Conservation (phyloP, 495 filamentous ascomycete species). For the Venustampulla echinocandica region DNA sequence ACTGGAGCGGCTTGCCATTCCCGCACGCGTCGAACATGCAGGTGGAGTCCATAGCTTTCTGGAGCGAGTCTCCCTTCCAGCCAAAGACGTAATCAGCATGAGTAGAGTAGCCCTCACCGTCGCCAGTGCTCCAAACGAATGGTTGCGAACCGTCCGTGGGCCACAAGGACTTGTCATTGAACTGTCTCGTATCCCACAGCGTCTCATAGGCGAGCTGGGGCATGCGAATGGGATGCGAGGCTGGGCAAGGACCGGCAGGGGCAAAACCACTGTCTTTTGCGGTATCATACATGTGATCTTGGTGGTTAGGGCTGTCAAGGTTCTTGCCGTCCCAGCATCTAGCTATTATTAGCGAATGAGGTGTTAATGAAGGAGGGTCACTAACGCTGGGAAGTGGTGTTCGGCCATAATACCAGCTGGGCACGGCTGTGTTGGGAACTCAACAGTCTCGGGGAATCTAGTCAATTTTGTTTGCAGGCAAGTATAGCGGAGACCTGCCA, state of each 20-base stretch:
- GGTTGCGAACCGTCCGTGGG: constrained; percentile 40
- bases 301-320: constrained; percentile 45
- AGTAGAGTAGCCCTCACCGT: constrained; percentile 51
- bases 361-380: constrained; percentile 27
- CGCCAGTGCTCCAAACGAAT: constrained; percentile 37
- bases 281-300: constrained; percentile 38
- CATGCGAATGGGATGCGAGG: constrained; percentile 46
- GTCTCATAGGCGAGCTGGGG: constrained; percentile 53
- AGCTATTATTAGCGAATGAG: constrained; percentile 1
- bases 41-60: constrained; percentile 48
- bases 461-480: constrained; percentile 36
- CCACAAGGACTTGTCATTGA: constrained; percentile 37
- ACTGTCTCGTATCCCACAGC: constrained; percentile 43
- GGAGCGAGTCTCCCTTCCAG: constrained; percentile 57
- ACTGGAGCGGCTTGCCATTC: constrained; percentile 37
- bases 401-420: constrained; percentile 59
- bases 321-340: constrained; percentile 80
- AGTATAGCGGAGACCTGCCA: constrained; percentile 39
- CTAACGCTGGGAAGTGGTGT: constrained; percentile 62
- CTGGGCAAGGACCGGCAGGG: constrained; percentile 35
- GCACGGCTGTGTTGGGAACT: constrained; percentile 47
- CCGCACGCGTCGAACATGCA: constrained; percentile 43
- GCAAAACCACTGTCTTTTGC: constrained; percentile 28
- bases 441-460: constrained; percentile 34
- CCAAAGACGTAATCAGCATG: constrained; percentile 75